A percentile compares a stretch with the other conserved stretches of the same genome.
Evolutionary conservation across 257 asterid species (phyloP).

Genomic region (Penstemon eatonii): DNA sequence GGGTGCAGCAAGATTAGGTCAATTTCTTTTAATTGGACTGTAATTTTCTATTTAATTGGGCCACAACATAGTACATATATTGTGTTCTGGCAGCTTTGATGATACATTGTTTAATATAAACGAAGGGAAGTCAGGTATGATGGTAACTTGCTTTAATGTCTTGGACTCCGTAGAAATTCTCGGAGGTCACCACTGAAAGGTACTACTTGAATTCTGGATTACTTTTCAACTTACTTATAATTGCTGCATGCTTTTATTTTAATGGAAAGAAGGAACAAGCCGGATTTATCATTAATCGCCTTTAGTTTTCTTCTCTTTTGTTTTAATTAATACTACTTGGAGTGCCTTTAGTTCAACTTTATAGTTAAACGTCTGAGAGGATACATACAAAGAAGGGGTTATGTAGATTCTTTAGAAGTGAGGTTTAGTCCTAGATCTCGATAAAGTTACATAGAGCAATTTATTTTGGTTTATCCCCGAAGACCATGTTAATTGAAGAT

Average conservation of each 20-base stretch:
- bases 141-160: constrained; percentile 90
- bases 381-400: no score
- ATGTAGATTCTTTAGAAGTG: neutral
- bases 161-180: constrained; percentile 75
- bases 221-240: constrained; percentile 4
- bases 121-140: constrained; percentile 79
- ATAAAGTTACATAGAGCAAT: neutral
- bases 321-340: neutral
- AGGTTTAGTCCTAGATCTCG: constrained; percentile 8
- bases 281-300: constrained; percentile 1
- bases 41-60: no score
- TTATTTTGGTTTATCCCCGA: neutral
- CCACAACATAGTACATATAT: neutral
- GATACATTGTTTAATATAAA: constrained; percentile 78
- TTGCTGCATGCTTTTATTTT: neutral
- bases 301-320: neutral
- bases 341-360: neutral
- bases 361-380: neutral
- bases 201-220: constrained; percentile 32
- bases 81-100: constrained; percentile 54
- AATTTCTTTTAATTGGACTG: no score
- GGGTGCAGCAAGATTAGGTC: no score
- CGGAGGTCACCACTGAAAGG: constrained; percentile 83
- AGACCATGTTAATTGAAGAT: no score
- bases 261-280: constrained; percentile 13